These are phyloP conservation scores for Lathyrus oleraceus DNA, from an alignment of 306 rosid species.

Conservation along the genomic window DNA sequence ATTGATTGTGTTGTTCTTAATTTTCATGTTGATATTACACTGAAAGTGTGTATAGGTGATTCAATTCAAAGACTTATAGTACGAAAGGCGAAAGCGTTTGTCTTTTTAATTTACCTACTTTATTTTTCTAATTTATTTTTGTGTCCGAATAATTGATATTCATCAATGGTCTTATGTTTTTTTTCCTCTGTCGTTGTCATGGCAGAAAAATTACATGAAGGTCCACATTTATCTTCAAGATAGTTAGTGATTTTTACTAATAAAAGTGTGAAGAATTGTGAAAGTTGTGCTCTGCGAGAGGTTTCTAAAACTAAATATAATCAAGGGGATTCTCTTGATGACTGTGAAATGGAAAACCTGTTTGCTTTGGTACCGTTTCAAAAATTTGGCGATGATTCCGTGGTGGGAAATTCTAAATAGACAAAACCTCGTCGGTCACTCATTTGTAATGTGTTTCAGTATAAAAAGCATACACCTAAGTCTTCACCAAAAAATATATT, in stretches of 20 bases:
- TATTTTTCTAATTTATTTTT: too few species aligned
- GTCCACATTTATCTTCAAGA: too few species aligned
- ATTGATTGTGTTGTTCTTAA: neutral
- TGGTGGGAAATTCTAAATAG: too few species aligned
- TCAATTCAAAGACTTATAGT: conserved; percentile 58
- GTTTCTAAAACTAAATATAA: conserved; percentile 38
- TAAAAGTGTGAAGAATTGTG: conserved; percentile 39
- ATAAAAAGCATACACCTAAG: conserved; percentile 48
- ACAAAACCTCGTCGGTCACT: conserved; percentile 69
- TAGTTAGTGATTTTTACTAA: too few species aligned
- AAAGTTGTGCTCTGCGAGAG: conserved; percentile 38
- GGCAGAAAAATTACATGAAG: too few species aligned
- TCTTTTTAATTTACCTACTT: neutral
- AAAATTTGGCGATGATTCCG: conserved; percentile 25
- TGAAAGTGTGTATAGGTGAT: conserved; percentile 69
- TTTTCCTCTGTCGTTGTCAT: too few species aligned
- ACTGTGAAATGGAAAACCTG: conserved; percentile 35
- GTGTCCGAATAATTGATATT: too few species aligned
- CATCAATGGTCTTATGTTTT: too few species aligned
- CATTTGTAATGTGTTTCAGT: conserved; percentile 58
- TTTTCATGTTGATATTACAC: conserved; percentile 69
- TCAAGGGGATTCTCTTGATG: conserved; percentile 43
- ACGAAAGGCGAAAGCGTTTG: conserved; percentile 56
- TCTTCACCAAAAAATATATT: conserved; percentile 39
- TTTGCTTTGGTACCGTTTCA: conserved; percentile 68